Evolutionary conservation across 2,329 filamentous ascomycete species (phyloP), one percentile per base, ranked within the genome.

Genomic region (Fusarium sacchari): DNA sequence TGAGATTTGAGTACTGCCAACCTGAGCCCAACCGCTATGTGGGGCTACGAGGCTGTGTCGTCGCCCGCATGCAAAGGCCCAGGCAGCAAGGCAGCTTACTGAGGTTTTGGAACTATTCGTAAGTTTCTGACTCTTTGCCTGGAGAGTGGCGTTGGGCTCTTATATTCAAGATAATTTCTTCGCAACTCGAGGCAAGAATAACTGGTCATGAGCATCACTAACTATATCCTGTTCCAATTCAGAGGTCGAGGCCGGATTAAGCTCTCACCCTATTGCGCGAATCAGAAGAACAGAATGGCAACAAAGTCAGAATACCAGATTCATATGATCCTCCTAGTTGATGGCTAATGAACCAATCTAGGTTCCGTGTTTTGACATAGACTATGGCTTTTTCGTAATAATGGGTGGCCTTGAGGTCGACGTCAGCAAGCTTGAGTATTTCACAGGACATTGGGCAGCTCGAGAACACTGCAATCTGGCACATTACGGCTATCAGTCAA

Each of bases 221-320:
- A 7, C 1, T 18, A 28, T 10, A 3, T 1, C 18, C 24, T 6
- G 4, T 15, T n/a, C 10, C 6, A 10, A 11, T 11, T n/a, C 1
- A 52, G 6, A 36, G 12, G 4, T 32, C 12, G 30, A 32, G n/a
- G n/a, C n/a, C n/a, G n/a, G n/a, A n/a, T n/a, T n/a, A n/a, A n/a
- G n/a, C n/a, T n/a, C n/a, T n/a, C n/a, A 15, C 39, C 13, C 9
- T 40, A 40, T 7, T n/a, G 4, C 9, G 7, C 5, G 39, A n/a
- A n/a, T 40, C 39, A 22, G 22, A n/a, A 40, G 22, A 40, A 22
- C 39, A 40, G n/a, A 40, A 5, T 40, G 39, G 39, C 5, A n/a
- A 2, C 22, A 40, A 40, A 22, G 39, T 40, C 39, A 40, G 37
- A 20, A 7, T 12, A 20, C 18, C 37, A 8, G 10, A 12, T 20